phyloP scores from a whole-genome alignment of 2,329 filamentous ascomycete species.

The Pseudocercospora ulei region DNA sequence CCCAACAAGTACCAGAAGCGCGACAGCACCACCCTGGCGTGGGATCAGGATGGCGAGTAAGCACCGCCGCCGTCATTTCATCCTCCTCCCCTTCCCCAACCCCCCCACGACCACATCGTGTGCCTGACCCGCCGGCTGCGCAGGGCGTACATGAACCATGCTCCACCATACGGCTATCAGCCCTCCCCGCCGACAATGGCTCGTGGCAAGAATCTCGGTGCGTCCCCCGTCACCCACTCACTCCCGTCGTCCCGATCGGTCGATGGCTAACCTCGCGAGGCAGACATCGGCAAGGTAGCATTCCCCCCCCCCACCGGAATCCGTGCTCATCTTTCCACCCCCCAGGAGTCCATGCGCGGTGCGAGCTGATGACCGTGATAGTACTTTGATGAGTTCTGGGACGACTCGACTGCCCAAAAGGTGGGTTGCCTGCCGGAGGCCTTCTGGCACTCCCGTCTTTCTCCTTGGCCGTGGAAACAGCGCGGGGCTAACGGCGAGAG shows the following conservation, averaged over 20 bases:
- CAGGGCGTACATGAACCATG: conserved; percentile 17
- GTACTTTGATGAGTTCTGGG: conserved; percentile 31
- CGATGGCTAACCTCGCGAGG: too few species aligned
- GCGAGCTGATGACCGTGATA: conserved; percentile 7
- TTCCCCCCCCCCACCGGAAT: neutral
- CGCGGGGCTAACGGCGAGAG: too few species aligned
- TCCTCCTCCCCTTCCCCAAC: too few species aligned
- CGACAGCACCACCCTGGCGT: conserved; percentile 19
- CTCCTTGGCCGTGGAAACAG: too few species aligned
- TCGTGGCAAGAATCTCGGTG: conserved; percentile 24
- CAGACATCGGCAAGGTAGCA: conserved; percentile 23
- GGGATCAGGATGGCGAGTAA: conserved; percentile 24
- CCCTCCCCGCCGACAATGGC: conserved; percentile 22
- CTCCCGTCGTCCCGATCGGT: too few species aligned
- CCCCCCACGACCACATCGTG: too few species aligned
- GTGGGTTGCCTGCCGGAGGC: too few species aligned
- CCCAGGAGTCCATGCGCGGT: neutral
- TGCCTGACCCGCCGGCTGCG: too few species aligned
- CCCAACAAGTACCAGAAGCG: conserved; percentile 30
- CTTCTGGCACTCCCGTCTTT: too few species aligned
- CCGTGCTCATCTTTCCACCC: neutral
- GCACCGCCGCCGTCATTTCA: too few species aligned
- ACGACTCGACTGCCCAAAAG: conserved; percentile 27
- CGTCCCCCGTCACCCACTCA: neutral
- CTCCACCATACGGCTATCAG: conserved; percentile 16